phyloP scores from a whole-genome alignment of 306 rosid species.

The Cicer judaicum region DNA sequence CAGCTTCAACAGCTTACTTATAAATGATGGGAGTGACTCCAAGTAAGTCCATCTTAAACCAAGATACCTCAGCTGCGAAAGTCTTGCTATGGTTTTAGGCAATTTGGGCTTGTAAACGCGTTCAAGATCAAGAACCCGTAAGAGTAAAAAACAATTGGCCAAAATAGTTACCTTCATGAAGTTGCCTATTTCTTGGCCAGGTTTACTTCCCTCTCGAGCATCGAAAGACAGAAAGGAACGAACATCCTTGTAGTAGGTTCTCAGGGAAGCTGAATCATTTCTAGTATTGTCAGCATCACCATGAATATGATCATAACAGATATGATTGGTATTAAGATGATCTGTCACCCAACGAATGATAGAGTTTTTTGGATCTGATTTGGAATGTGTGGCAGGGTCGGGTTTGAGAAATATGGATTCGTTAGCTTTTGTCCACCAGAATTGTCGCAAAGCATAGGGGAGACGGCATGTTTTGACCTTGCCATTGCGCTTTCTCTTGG shows the following conservation, averaged over 20 bases:
- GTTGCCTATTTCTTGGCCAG: conserved; percentile 40
- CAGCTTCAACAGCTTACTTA: conserved; percentile 42
- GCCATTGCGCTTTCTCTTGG: conserved; percentile 41
- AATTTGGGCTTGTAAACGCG: conserved; percentile 46
- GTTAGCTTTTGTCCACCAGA: conserved; percentile 16
- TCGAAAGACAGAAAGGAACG: conserved; percentile 43
- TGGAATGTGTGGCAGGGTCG: neutral
- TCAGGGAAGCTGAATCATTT: neutral
- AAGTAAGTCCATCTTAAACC: conserved; percentile 54
- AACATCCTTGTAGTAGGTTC: conserved; percentile 3
- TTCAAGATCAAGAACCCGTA: conserved; percentile 57
- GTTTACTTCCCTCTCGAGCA: conserved; percentile 42
- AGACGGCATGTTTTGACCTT: conserved; percentile 45
- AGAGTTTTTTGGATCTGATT: neutral
- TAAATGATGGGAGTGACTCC: conserved; percentile 44
- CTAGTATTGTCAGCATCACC: neutral
- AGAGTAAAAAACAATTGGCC: neutral
- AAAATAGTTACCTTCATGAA: conserved; percentile 27
- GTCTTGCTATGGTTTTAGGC: conserved; percentile 40
- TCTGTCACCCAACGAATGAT: conserved; percentile 5
- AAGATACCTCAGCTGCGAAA: conserved; percentile 45
- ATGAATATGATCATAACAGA: conserved; percentile 30
- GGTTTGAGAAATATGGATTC: neutral
- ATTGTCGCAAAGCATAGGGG: conserved; percentile 3
- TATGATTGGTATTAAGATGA: neutral